Percentiles rank a stretch among this genome's conserved stretches.
These are phyloP conservation scores for Axilococcus clingmanii DNA, from an alignment of 139 green algal genomes.

Conservation along the genomic window DNA sequence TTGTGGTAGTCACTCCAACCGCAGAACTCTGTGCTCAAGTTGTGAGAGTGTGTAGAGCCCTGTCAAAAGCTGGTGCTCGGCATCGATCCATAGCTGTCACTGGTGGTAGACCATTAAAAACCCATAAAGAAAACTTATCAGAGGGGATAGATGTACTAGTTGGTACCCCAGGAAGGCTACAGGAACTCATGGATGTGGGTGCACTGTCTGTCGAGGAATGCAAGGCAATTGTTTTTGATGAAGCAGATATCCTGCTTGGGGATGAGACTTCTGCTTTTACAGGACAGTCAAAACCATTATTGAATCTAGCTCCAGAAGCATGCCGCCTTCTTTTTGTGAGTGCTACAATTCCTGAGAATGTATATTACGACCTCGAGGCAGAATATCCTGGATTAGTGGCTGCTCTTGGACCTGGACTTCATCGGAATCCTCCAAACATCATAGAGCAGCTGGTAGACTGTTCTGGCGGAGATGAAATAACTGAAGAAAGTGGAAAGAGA, in stretches of 20 bases:
- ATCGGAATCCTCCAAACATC: conserved; percentile 60
- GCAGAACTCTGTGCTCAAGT: conserved; percentile 45
- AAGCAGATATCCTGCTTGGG: conserved; percentile 81
- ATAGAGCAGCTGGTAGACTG: conserved; percentile 90
- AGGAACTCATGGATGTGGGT: conserved; percentile 28
- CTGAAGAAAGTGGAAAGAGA: conserved; percentile 54
- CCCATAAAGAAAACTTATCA: conserved; percentile 50
- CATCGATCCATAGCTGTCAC: conserved; percentile 46
- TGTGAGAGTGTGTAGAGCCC: conserved; percentile 23
- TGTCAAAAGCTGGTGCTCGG: conserved; percentile 18
- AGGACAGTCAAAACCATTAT: conserved; percentile 51
- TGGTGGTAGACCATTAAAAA: conserved; percentile 46
- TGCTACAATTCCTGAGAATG: conserved; percentile 69
- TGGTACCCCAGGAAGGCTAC: conserved; percentile 60
- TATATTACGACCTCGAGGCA: conserved; percentile 35
- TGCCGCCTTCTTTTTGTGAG: conserved; percentile 63
- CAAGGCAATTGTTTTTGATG: conserved; percentile 66
- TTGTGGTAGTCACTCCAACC: conserved; percentile 57
- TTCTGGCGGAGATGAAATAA: conserved; percentile 72
- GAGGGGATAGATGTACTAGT: conserved; percentile 73
- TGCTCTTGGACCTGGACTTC: conserved; percentile 68
- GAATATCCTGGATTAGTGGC: conserved; percentile 49
- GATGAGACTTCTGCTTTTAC: conserved; percentile 33
- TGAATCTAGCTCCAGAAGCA: conserved; percentile 10
- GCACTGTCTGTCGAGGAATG: conserved; percentile 39